Evolutionary conservation across 768 basidiomycete species (phyloP), one percentile per base, ranked within the genome.

Genomic region (Suillus bovinus): DNA sequence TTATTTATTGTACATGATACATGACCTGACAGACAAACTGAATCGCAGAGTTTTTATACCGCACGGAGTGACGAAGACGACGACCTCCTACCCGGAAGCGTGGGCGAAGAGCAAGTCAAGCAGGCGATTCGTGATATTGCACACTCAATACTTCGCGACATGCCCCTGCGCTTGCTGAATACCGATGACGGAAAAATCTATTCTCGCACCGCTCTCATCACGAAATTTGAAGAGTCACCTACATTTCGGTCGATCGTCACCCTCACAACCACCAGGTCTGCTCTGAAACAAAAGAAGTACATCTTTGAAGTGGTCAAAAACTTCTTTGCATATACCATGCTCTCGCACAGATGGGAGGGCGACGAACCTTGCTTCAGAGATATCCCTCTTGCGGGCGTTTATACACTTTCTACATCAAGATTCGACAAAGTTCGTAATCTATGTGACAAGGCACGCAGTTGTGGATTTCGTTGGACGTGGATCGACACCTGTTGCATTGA

Each of bases 401-500:
- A 70, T 44, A 14, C 6, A 24, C 47, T 55, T 49, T 33, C 29
- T 17, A 9, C 54, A 38, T 4, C 24, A 1, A 27, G 24, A 39
- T 39, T 50, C 16, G 24, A 14, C 55, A 73, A 74, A 61, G 34
- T 74, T 4, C 70, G 68, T 52, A 60, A n/a, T 13, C 67, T 69
- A 53, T 72, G 72, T 46, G 58, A 57, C 27, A 60, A 64, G 42
- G 71, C 71, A 41, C 63, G 62, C 44, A 50, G 62, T n/a, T 53
- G 41, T 2, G 63, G 63, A 42, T 73, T 66, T 55, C 58, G 2
- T n/a, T 69, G 70, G 63, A 69, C 70, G 46, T 76, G 72, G 73
- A 66, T 67, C 50, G 74, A 76, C 17, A 73, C 73, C 1, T 73
- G 68, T 17, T 76, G 74, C 31, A 73, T 72, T 22, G 69, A 74